These are phyloP conservation scores for Candida tammaniensis DNA, from an alignment of 805 yeast species.

Conservation along the genomic window DNA sequence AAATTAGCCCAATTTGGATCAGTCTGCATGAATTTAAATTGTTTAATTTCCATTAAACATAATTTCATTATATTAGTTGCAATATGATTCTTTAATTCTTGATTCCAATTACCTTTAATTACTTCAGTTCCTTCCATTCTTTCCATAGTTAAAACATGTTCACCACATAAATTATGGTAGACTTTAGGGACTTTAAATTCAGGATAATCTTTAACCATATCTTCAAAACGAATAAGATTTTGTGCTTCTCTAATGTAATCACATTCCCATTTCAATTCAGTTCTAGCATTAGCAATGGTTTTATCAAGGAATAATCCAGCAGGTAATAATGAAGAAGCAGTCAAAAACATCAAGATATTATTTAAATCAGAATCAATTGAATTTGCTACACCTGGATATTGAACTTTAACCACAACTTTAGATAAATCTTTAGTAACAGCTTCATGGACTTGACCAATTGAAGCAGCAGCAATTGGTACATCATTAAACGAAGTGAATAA, in stretches of 20 bases:
- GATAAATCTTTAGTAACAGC: conserved; percentile 68
- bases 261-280: conserved; percentile 96
- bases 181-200: conserved; percentile 81
- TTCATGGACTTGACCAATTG: conserved; percentile 93
- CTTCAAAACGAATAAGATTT: conserved; percentile 65
- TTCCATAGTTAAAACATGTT: conserved; percentile 86
- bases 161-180: conserved; percentile 71
- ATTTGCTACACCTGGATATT: conserved; percentile 94
- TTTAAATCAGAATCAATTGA: conserved; percentile 93
- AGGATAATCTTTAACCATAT: conserved; percentile 52
- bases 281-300: conserved; percentile 89
- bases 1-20: conserved; percentile 99
- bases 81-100: conserved; percentile 73
- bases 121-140: conserved; percentile 81
- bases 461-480: conserved; percentile 90
- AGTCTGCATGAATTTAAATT: conserved; percentile 91
- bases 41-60: conserved; percentile 80
- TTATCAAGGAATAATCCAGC: conserved; percentile 89
- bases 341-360: conserved; percentile 73
- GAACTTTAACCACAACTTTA: conserved; percentile 90
- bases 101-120: conserved; percentile 71
- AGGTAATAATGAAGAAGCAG: conserved; percentile 85
- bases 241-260: conserved; percentile 89
- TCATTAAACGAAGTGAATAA: conserved; percentile 74
- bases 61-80: conserved; percentile 84